phyloP scores from a whole-genome alignment of 1,139 yeast species.

The Candida freyschussii region DNA sequence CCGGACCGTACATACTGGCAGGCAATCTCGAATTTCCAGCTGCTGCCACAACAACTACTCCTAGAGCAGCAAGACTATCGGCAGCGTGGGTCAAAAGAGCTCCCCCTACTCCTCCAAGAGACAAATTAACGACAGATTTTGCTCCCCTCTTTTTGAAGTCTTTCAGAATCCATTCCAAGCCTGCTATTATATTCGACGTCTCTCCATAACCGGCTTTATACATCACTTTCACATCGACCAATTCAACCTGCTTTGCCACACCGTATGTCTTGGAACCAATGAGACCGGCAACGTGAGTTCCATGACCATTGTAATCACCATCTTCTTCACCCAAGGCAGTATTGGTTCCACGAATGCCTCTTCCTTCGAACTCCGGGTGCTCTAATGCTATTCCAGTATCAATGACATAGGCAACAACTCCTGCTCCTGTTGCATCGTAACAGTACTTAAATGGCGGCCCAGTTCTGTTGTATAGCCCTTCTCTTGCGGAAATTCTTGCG shows the following conservation, averaged over 20 bases:
- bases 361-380: conserved; percentile 63
- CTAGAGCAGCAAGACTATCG: conserved; percentile 62
- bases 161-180: conserved; percentile 67
- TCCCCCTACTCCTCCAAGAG: conserved; percentile 68
- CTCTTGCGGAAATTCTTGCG: conserved; percentile 52
- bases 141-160: conserved; percentile 51
- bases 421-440: conserved; percentile 44
- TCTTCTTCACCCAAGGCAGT: conserved; percentile 51
- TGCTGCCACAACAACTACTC: conserved; percentile 75
- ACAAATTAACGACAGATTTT: conserved; percentile 65
- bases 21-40: conserved; percentile 79
- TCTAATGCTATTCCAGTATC: conserved; percentile 66
- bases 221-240: conserved; percentile 71
- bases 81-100: conserved; percentile 66
- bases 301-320: conserved; percentile 69
- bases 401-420: conserved; percentile 69
- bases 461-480: conserved; percentile 46
- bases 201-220: conserved; percentile 61
- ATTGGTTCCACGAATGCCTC: conserved; percentile 57
- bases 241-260: conserved; percentile 64
- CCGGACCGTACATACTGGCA: conserved; percentile 80
- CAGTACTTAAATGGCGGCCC: conserved; percentile 44
- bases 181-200: conserved; percentile 59
- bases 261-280: conserved; percentile 76
- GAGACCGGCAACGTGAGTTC: conserved; percentile 86